phyloP scores from a whole-genome alignment of 805 yeast species.

The Yarrowia divulgata region DNA sequence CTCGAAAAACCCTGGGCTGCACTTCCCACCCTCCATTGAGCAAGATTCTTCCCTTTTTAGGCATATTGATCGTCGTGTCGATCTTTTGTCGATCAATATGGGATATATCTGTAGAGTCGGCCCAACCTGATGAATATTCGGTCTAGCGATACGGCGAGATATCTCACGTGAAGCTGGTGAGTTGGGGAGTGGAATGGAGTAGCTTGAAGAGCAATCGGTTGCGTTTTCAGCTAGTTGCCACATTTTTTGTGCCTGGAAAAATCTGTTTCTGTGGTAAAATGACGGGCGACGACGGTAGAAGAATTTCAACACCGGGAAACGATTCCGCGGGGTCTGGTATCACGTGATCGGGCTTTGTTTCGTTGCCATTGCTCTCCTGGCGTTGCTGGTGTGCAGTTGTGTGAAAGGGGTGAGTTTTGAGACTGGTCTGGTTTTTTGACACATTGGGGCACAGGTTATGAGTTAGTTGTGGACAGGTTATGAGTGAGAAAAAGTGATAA shows the following conservation, averaged over 20 bases:
- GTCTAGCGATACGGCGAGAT: neutral
- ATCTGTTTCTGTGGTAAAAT: neutral
- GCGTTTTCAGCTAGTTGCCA: neutral
- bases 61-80: neutral
- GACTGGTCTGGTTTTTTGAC: too few relatives aligned
- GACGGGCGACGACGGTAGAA: too few relatives aligned
- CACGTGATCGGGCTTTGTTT: neutral
- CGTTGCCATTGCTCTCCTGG: too few relatives aligned
- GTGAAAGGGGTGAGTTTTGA: too few relatives aligned
- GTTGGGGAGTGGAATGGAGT: neutral
- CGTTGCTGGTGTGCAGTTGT: too few relatives aligned
- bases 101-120: neutral
- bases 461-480: too few relatives aligned
- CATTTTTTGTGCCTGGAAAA: neutral
- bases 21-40: neutral
- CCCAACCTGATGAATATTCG: neutral
- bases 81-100: conserved; percentile 8
- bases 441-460: too few relatives aligned
- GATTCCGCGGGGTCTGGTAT: neutral
- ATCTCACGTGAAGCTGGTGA: neutral
- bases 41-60: neutral
- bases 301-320: neutral
- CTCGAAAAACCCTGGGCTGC: neutral
- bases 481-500: too few relatives aligned
- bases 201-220: too few relatives aligned